phyloP scores from a whole-genome alignment of 106 monocot genomes.

The Dioscorea alata region DNA sequence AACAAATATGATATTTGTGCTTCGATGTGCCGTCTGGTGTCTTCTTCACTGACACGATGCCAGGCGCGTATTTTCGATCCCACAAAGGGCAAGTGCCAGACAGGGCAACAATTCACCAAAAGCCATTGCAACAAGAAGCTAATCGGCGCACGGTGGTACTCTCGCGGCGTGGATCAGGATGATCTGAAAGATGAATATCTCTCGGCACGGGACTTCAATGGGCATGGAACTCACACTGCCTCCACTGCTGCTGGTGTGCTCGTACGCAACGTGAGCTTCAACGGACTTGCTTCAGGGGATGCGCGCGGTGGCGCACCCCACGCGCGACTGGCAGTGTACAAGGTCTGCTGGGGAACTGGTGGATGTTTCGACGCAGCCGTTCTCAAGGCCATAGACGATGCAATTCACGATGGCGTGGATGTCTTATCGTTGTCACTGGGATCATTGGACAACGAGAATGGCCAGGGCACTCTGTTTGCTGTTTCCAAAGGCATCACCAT shows the following conservation, averaged over 20 bases:
- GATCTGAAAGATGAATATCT: slow-evolving; percentile 4
- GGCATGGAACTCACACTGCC: slow-evolving; percentile 24
- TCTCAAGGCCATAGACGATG: slow-evolving; percentile 10
- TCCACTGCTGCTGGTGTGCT: slow-evolving; percentile 20
- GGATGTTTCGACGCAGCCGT: background rate
- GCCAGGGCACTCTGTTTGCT: slow-evolving; percentile 21
- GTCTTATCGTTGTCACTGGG: slow-evolving; percentile 9
- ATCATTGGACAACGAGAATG: background rate
- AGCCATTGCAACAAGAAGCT: slow-evolving; percentile 16
- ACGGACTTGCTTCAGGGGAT: slow-evolving; percentile 10
- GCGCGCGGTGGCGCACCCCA: slow-evolving; percentile 22
- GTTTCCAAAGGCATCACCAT: slow-evolving; percentile 37
- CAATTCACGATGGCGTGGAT: slow-evolving; percentile 20
- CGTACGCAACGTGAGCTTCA: slow-evolving; percentile 9
- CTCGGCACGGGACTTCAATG: slow-evolving; percentile 14
- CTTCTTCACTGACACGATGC: too few species aligned
- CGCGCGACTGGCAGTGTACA: slow-evolving; percentile 26
- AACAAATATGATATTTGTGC: too few species aligned
- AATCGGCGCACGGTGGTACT: slow-evolving; percentile 23
- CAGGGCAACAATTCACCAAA: slow-evolving; percentile 6
- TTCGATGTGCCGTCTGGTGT: too few species aligned
- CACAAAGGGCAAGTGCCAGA: slow-evolving; percentile 21
- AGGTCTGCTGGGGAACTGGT: slow-evolving; percentile 2
- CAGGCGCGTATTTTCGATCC: too few species aligned
- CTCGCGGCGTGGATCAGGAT: background rate